These are phyloP conservation scores for Raffaelea deltoideospora DNA, from an alignment of 2,329 filamentous ascomycete species.

Conservation along the genomic window DNA sequence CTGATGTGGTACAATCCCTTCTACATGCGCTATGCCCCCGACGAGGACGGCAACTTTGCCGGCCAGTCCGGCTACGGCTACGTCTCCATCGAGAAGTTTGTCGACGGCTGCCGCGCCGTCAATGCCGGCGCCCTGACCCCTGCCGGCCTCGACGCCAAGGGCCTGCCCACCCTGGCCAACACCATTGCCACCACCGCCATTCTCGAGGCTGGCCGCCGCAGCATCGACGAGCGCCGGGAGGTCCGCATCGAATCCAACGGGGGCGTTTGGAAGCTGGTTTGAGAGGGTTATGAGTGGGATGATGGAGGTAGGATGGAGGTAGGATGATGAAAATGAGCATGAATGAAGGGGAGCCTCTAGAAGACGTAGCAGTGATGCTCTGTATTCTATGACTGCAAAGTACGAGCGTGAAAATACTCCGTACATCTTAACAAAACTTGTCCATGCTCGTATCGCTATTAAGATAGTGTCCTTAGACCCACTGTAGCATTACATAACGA, in stretches of 20 bases:
- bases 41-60: slow-evolving; percentile 87
- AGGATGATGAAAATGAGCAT: background rate
- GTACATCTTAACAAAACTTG: no score
- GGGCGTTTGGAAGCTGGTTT: slow-evolving; percentile 52
- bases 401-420: no score
- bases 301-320: no score
- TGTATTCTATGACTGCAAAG: no score
- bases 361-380: no score
- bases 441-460: no score
- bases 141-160: slow-evolving; percentile 63
- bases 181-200: slow-evolving; percentile 88
- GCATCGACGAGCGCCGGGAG: slow-evolving; percentile 67
- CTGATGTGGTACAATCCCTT: slow-evolving; percentile 87
- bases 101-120: slow-evolving; percentile 67
- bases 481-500: no score
- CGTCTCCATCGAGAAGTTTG: slow-evolving; percentile 89
- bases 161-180: slow-evolving; percentile 72
- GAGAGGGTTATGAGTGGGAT: no score
- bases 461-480: no score
- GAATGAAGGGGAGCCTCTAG: background rate
- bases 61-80: slow-evolving; percentile 90
- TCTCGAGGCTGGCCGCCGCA: slow-evolving; percentile 69
- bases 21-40: slow-evolving; percentile 88
- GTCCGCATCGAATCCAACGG: slow-evolving; percentile 57
- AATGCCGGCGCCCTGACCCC: slow-evolving; percentile 60